Evolutionary conservation across 331 rosid genomes (phyloP), one percentile per base, ranked within the genome.

Genomic region (Phaseolus coccineus): DNA sequence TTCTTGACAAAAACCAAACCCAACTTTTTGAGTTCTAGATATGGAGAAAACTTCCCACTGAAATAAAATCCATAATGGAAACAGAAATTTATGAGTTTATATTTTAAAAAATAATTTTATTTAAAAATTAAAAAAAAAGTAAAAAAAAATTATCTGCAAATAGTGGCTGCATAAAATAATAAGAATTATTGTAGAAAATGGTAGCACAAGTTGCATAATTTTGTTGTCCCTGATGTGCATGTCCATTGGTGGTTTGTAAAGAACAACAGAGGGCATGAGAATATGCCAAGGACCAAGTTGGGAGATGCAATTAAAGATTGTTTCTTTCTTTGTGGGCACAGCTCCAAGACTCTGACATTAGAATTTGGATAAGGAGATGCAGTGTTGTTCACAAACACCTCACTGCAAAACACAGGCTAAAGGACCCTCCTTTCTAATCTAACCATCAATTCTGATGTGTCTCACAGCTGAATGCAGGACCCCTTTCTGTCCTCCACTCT

Each of bases 211-310:
- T 85, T 78, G 84, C 82, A 50, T 52, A 27, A 52, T 35, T 48
- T 78, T 65, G 46, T 59, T 57, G 70, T 67, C 74, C 40, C 19
- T 2, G n/a, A 25, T 66, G 83, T 53, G 81, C 14, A 73, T 5
- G 76, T 86, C 70, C 83, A 86, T 76, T 57, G 84, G 37, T 48
- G 28, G 67, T 46, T 37, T 3, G 74, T 44, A 74, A 64, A 65
- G 31, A 79, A 44, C 39, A 79, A 44, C 72, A 67, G 59, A 28
- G 30, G 31, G 37, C 28, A 1, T 8, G 10, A 51, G 70, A 44
- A 73, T 39, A 81, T 31, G 67, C 74, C 61, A 87, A 84, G 81
- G 46, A 78, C 70, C 90, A 78, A 84, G 69, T 87, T 84, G 86
- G 31, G 25, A 31, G 5, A 40, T 31, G 78, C 35, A 19, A 19